Conservation (phyloP, 306 rosid species). For the Lupinus albus region DNA sequence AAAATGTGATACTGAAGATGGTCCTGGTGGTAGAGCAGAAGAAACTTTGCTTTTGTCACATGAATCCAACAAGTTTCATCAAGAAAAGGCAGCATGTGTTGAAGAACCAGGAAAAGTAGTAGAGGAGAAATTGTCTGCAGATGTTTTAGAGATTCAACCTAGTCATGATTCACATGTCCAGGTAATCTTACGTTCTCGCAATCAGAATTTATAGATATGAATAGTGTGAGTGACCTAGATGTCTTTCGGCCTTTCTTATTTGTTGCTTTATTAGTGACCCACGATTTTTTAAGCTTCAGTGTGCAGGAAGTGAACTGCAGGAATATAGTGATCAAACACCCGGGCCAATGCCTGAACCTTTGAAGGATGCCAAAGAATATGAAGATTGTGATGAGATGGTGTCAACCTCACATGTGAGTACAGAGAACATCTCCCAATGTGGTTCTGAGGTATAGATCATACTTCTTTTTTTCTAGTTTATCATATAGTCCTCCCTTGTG, state of each 20-base stretch:
- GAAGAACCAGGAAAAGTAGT: constrained; percentile 30
- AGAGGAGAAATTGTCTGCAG: constrained; percentile 35
- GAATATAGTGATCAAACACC: too few relatives aligned
- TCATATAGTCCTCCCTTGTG: too few relatives aligned
- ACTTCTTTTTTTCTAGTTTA: constrained; percentile 1
- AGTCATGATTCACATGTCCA: constrained; percentile 44
- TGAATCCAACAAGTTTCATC: constrained; percentile 37
- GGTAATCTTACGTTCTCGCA: constrained; percentile 47
- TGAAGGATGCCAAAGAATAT: constrained; percentile 1
- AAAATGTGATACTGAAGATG: constrained; percentile 29
- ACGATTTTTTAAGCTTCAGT: constrained; percentile 41
- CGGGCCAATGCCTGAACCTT: too few relatives aligned
- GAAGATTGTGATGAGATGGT: constrained; percentile 40
- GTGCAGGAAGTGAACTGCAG: constrained; percentile 26
- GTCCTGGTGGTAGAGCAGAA: constrained; percentile 35
- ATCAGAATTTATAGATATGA: not conserved
- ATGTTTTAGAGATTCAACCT: constrained; percentile 38
- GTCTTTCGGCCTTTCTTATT: not conserved
- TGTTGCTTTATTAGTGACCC: constrained; percentile 17
- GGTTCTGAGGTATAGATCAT: constrained; percentile 51
- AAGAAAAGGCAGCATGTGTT: constrained; percentile 35
- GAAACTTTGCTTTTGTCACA: constrained; percentile 35
- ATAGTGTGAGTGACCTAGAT: constrained; percentile 1
- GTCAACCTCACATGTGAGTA: constrained; percentile 41
- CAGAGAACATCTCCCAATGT: constrained; percentile 39